Percentiles rank a stretch among this genome's conserved stretches.
phyloP scores from a whole-genome alignment of 1,284 basidiomycete genomes.

The Peniophora sp. region DNA sequence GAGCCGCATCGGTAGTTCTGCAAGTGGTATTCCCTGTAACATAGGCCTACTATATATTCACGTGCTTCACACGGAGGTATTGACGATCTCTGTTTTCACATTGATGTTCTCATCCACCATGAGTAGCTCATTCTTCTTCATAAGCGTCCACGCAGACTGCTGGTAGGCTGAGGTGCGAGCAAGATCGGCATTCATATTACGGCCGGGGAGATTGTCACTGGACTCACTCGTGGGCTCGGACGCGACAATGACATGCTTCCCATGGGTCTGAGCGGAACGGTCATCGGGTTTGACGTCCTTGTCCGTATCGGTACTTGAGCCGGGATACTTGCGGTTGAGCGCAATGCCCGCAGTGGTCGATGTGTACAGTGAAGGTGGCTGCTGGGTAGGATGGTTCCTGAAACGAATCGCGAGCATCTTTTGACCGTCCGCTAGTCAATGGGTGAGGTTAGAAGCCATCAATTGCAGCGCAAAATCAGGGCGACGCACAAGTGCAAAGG shows the following conservation, averaged over 20 bases:
- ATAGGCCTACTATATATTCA: not conserved
- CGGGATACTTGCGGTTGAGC: constrained; percentile 29
- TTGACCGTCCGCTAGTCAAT: constrained; percentile 23
- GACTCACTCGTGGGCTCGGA: constrained; percentile 24
- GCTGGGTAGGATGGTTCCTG: constrained; percentile 24
- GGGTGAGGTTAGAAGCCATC: not conserved
- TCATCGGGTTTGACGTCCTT: constrained; percentile 13
- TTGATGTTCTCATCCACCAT: constrained; percentile 23
- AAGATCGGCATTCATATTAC: not conserved
- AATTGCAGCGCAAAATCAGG: not conserved
- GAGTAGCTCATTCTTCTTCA: constrained; percentile 24
- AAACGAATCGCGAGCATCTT: constrained; percentile 25
- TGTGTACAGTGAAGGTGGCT: constrained; percentile 28
- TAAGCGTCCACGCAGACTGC: constrained; percentile 24
- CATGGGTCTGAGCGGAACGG: constrained; percentile 16
- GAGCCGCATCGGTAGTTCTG: not conserved
- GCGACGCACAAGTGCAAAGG: constrained; percentile 12
- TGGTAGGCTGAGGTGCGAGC: constrained; percentile 18
- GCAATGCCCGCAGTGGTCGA: constrained; percentile 27
- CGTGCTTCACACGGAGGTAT: not conserved
- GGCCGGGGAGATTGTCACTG: too few relatives aligned
- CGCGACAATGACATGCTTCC: constrained; percentile 27
- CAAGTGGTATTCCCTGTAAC: not conserved
- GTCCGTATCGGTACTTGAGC: constrained; percentile 14
- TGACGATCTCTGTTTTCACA: not conserved